Evolutionary conservation across 2,329 filamentous ascomycete species (phyloP).

Genomic region (Akanthomyces dipterigenus): DNA sequence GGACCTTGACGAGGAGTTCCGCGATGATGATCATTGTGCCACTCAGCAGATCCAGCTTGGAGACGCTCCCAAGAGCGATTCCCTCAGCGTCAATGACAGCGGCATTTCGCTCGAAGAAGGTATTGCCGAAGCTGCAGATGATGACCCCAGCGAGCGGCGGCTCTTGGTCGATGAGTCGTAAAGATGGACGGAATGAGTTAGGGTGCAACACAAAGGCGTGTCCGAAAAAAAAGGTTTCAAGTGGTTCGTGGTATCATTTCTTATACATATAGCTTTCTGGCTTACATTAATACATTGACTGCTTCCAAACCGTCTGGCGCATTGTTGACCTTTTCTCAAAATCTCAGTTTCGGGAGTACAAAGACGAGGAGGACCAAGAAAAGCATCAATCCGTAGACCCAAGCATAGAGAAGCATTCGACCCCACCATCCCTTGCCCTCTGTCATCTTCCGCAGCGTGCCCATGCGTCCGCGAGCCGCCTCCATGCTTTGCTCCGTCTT

Average conservation of each 20-base stretch:
- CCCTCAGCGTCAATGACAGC: background rate
- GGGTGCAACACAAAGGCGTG: too few species aligned
- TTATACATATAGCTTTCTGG: slow-evolving; percentile 3
- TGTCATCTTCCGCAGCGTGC: slow-evolving; percentile 67
- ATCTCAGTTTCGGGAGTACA: slow-evolving; percentile 79
- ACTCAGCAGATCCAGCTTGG: background rate
- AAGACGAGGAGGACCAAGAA: slow-evolving; percentile 73
- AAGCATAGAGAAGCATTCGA: slow-evolving; percentile 73
- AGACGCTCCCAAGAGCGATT: background rate
- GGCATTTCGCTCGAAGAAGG: background rate
- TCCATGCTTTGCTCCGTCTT: slow-evolving; percentile 71
- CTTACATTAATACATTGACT: slow-evolving; percentile 1
- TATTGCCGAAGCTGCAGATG: background rate
- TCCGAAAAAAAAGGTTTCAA: background rate
- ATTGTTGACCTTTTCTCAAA: slow-evolving; percentile 40
- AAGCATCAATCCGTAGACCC: slow-evolving; percentile 79
- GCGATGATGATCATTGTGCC: background rate
- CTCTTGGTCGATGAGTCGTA: background rate
- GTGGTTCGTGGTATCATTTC: slow-evolving; percentile 7
- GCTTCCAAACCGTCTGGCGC: background rate
- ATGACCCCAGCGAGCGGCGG: background rate
- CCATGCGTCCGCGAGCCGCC: slow-evolving; percentile 69
- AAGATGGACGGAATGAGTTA: background rate
- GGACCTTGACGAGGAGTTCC: background rate
- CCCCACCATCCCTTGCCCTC: slow-evolving; percentile 88